These are phyloP conservation scores for Saccharomycopsis sp. DNA, from an alignment of 805 yeast genomes.

Conservation along the genomic window DNA sequence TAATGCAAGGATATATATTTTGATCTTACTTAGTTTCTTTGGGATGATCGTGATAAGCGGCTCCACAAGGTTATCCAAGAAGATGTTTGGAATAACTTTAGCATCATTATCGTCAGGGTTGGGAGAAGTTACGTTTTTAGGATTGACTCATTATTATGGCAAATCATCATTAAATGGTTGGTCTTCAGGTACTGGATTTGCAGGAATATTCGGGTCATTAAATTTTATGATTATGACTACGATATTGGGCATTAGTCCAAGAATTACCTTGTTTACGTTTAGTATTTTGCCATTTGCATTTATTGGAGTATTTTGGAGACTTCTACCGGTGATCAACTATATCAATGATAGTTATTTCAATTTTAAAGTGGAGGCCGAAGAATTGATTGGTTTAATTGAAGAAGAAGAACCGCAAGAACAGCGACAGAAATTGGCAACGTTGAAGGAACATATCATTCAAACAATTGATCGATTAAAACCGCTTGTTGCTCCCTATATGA, in stretches of 20 bases:
- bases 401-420: background rate
- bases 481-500: slow-evolving; percentile 60
- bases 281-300: slow-evolving; percentile 50
- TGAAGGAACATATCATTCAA: slow-evolving; percentile 22
- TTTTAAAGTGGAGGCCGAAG: background rate
- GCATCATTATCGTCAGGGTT: slow-evolving; percentile 84
- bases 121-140: slow-evolving; percentile 86
- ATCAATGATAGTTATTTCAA: slow-evolving; percentile 12
- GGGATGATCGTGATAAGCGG: slow-evolving; percentile 65
- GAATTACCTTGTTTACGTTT: slow-evolving; percentile 50
- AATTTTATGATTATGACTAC: slow-evolving; percentile 67
- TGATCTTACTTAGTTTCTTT: slow-evolving; percentile 51
- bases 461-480: slow-evolving; percentile 34
- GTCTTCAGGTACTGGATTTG: slow-evolving; percentile 95
- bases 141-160: slow-evolving; percentile 71
- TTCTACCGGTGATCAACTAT: slow-evolving; percentile 12
- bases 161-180: slow-evolving; percentile 69
- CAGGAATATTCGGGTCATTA: slow-evolving; percentile 82
- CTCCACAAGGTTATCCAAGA: slow-evolving; percentile 29
- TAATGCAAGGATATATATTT: slow-evolving; percentile 39
- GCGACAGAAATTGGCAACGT: too few species aligned
- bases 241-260: slow-evolving; percentile 49
- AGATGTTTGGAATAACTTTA: slow-evolving; percentile 61
- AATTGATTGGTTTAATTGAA: background rate
- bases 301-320: slow-evolving; percentile 26